Conservation (phyloP, 352 stramenopile species). For the Thraustochytrium striatum region DNA sequence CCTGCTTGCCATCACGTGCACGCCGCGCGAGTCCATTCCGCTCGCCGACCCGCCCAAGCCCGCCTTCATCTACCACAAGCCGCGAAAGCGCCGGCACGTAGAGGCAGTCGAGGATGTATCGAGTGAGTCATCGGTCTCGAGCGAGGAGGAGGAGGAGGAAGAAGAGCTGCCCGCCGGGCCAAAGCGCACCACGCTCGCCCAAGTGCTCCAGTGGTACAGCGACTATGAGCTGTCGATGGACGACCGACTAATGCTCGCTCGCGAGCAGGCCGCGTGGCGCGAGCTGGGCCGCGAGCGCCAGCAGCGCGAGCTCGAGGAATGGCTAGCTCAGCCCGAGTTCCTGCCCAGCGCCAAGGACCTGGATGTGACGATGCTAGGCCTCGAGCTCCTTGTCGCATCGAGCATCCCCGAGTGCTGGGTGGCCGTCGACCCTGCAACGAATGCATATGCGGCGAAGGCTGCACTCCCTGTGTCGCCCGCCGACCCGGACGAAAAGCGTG, state of each 20-base stretch:
- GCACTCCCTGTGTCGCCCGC: not conserved
- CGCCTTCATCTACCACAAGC: not conserved
- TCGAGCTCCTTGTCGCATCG: not conserved
- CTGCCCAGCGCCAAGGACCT: not conserved
- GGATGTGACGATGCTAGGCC: not conserved
- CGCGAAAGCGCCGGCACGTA: not conserved
- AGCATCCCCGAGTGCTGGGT: not conserved
- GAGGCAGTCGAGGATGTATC: not conserved
- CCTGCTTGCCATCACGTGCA: constrained; percentile 14
- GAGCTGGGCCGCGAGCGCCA: not conserved
- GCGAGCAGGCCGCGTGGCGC: constrained; percentile 13
- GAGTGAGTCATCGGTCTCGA: not conserved
- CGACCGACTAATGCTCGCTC: not conserved
- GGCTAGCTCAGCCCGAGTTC: constrained; percentile 4
- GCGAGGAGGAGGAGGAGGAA: not conserved
- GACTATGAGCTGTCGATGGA: constrained; percentile 24
- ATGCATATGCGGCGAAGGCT: not conserved
- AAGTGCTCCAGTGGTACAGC: constrained; percentile 14
- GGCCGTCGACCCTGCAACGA: not conserved
- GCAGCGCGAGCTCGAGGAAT: not conserved
- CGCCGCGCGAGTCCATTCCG: not conserved
- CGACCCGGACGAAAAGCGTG: not conserved
- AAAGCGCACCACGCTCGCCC: not conserved
- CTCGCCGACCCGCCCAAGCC: not conserved
- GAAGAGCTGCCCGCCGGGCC: not conserved